Evolutionary conservation across 2,329 filamentous ascomycete genomes (phyloP).

Genomic region (Periglandula ipomoeae): DNA sequence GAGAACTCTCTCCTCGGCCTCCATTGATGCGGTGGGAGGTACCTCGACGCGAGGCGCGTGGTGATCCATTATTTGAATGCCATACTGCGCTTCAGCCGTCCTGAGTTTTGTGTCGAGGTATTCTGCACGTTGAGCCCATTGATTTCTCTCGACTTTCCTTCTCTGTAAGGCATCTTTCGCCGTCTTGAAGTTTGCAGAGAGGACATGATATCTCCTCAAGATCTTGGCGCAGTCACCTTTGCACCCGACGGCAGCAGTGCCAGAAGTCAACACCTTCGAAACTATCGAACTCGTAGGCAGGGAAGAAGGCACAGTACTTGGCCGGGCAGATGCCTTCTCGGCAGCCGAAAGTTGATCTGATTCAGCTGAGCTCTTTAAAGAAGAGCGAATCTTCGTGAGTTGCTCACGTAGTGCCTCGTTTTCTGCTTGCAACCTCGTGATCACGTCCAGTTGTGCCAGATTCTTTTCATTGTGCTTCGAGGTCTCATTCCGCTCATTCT

Average conservation of each 20-base stretch:
- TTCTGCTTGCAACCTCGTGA: constrained; percentile 30
- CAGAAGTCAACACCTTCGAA: constrained; percentile 9
- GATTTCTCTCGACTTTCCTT: constrained; percentile 31
- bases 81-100: constrained; percentile 30
- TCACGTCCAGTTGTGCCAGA: constrained; percentile 12
- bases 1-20: constrained; percentile 4
- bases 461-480: not conserved
- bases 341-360: not conserved
- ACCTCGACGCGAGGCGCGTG: constrained; percentile 1
- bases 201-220: constrained; percentile 29
- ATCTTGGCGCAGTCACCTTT: constrained; percentile 26
- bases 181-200: constrained; percentile 32
- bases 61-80: constrained; percentile 20
- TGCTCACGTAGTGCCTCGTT: constrained; percentile 31
- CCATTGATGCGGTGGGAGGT: constrained; percentile 2
- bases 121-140: constrained; percentile 37
- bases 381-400: constrained; percentile 13
- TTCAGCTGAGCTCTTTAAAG: not conserved
- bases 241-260: constrained; percentile 15
- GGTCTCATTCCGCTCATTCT: not conserved
- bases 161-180: constrained; percentile 29
- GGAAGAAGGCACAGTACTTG: not conserved
- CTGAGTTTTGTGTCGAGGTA: constrained; percentile 34
- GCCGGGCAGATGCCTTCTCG: not conserved
- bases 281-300: not conserved